Percentiles rank a stretch among this genome's conserved stretches.
These are phyloP conservation scores for Styphnolobium japonicum DNA, from an alignment of 306 rosid species.

Conservation along the genomic window DNA sequence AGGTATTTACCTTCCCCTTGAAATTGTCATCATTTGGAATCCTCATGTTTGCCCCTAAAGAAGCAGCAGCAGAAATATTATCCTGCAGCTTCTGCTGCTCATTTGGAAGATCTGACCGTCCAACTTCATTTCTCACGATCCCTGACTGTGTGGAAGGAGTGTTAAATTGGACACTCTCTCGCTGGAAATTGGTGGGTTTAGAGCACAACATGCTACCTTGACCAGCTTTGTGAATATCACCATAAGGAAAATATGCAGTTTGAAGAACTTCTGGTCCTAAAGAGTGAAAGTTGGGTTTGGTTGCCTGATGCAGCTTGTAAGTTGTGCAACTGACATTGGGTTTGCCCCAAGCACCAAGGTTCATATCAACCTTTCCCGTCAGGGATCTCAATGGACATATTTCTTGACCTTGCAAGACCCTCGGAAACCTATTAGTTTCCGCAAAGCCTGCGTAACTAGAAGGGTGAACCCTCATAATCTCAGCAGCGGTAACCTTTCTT, in stretches of 20 bases:
- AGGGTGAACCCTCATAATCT: slow-evolving; percentile 62
- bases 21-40: slow-evolving; percentile 56
- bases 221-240: slow-evolving; percentile 56
- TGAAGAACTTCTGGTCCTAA: slow-evolving; percentile 51
- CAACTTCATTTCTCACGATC: slow-evolving; percentile 49
- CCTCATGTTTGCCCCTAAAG: slow-evolving; percentile 43
- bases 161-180: slow-evolving; percentile 45
- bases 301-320: slow-evolving; percentile 56
- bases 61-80: slow-evolving; percentile 43
- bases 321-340: slow-evolving; percentile 48
- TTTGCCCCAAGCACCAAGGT: slow-evolving; percentile 67
- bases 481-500: slow-evolving; percentile 54
- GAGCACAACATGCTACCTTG: slow-evolving; percentile 50
- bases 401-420: slow-evolving; percentile 99
- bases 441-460: slow-evolving; percentile 65
- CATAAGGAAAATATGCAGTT: slow-evolving; percentile 56
- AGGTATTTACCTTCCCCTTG: slow-evolving; percentile 47
- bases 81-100: slow-evolving; percentile 60
- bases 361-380: slow-evolving; percentile 58
- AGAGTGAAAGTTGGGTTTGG: slow-evolving; percentile 53
- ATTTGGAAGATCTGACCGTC: slow-evolving; percentile 33
- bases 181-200: slow-evolving; percentile 42
- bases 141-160: slow-evolving; percentile 47
- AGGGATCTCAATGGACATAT: slow-evolving; percentile 74
- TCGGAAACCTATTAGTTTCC: slow-evolving; percentile 71